Base-by-base conservation (phyloP, 768 basidiomycete species). In the Termitomyces sp. region DNA sequence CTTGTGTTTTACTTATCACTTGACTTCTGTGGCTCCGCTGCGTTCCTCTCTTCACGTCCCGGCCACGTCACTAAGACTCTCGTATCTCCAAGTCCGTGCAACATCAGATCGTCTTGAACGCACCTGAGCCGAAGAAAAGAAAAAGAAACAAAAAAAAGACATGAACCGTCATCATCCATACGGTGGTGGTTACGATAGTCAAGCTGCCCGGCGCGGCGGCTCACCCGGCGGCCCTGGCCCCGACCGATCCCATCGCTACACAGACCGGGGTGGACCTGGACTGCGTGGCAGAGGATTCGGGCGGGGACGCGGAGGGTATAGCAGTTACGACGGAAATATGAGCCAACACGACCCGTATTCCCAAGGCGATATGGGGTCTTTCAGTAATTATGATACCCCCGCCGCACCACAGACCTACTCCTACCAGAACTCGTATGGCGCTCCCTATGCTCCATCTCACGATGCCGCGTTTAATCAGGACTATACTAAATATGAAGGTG, bases 141-240 rank as follows among this genome's bases (percentile, higher is more conserved):
- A 25, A 72, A 14, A 71, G 71, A 71, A 69, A 66, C 61, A 93
- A 42, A 43, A 31, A 25, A 72, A 72, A 72, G 69, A 68, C 61
- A 94, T 94, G 92, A 91, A 92, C 76, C 90, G 92, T 70, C 92
- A 93, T 77, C 91, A 94, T 83, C 92, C 92, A 31, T 94, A 94
- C 76, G 84, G 84, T 67, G 81, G 81, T 65, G 76, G 78, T 70
- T 87, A 85, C 80, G 91, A 91, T 63, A 70, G 63, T 66, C 66
- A 69, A 52, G 61, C 79, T 45, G 74, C 77, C 50, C 81, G 85
- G 69, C 85, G 90, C 71, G 88, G 88, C 52, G 88, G 86, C 60
- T 79, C 83, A 62, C 83, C 85, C 46, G 76, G 81, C 64, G 86
- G 85, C 68, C 85, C 85, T 66, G 89, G 89, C 60, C 86, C 85